Evolutionary conservation across 1,139 yeast species (phyloP).

Genomic region (Kurtzmaniella natalensis): DNA sequence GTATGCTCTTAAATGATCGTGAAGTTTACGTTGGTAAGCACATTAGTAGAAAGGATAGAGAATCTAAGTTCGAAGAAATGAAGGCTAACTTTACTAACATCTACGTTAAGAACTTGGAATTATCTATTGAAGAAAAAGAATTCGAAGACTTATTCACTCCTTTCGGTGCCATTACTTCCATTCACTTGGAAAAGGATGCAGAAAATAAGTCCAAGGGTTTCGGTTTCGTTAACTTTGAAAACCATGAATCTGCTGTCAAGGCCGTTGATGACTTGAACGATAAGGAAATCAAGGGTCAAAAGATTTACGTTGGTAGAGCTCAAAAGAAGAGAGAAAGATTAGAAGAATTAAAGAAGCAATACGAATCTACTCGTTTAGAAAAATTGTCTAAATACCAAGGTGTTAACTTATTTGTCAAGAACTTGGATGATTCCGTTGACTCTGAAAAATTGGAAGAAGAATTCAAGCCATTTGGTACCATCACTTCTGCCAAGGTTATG

Average conservation of each 20-base stretch:
- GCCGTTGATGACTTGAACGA: constrained; percentile 94
- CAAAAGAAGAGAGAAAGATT: constrained; percentile 98
- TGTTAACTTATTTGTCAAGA: constrained; percentile 93
- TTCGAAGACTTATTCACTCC: constrained; percentile 69
- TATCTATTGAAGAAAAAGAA: constrained; percentile 68
- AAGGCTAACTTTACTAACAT: constrained; percentile 94
- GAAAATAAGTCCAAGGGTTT: constrained; percentile 94
- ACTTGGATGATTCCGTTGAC: constrained; percentile 89
- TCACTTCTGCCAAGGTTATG: constrained; percentile 97
- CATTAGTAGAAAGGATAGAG: constrained; percentile 90
- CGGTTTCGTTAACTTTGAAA: constrained; percentile 89
- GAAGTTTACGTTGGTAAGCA: constrained; percentile 97
- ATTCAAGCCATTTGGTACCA: constrained; percentile 89
- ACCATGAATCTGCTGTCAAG: constrained; percentile 81
- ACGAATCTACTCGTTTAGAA: constrained; percentile 90
- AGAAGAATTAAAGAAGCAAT: constrained; percentile 93
- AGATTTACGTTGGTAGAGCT: constrained; percentile 95
- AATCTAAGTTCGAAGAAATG: constrained; percentile 87
- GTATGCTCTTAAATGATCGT: constrained; percentile 96
- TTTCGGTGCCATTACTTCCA: constrained; percentile 81
- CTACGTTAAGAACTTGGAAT: constrained; percentile 84
- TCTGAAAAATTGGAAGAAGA: constrained; percentile 91
- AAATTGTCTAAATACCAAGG: constrained; percentile 95
- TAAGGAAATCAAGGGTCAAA: constrained; percentile 78
- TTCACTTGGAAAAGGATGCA: constrained; percentile 73